Base-by-base conservation (phyloP, 805 yeast genomes). In the Hermanozyma aechmeae region DNA sequence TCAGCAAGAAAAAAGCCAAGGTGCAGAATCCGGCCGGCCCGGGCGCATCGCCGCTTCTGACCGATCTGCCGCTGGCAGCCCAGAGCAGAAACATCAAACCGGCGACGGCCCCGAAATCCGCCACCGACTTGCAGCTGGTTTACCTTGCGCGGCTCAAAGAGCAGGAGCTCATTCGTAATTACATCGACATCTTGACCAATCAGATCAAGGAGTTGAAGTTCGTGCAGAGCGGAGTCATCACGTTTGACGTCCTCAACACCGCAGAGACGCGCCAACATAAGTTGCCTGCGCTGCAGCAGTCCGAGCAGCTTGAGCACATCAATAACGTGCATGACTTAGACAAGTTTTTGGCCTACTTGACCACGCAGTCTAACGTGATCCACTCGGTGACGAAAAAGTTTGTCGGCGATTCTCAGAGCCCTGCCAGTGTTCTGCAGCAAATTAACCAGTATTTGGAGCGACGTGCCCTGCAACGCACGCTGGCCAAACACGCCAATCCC, bases 151-250 rank as follows among this genome's bases (percentile, higher is more conserved):
- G 56, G 37, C 39, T 62, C 13, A 61, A 61, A 33, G 68, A 62
- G 31, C 68, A 62, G 38, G 65, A 60, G 34, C 44, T 62, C 17
- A 58, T 62, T 11, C 43, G 55, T 15, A 61, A 60, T 37, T 62
- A 62, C 33, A 61, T 61, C 25, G 68, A 61, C 16, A 56, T 60
- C 7, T 50, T 62, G 15, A 50, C 54, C 27, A 59, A 58, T 34
- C 68, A 62, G 38, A 62, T 62, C 33, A 60, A 61, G 32, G 67
- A 61, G 35, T 48, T 62, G 19, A 50, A 47, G 26, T 61, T 62
- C 39, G 65, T 61, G 4, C 63, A 60, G 37, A 61, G 56, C 35
- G 68, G 68, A 4, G 64, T 60, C 23, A 61, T 62, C 27, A 55
- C 68, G 0, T 48, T 58, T 29, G 68, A 61, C 39, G 65, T 66